Evolutionary conservation across 129 eudicot genomes (phyloP).

Genomic region (Centaurea solstitialis): DNA sequence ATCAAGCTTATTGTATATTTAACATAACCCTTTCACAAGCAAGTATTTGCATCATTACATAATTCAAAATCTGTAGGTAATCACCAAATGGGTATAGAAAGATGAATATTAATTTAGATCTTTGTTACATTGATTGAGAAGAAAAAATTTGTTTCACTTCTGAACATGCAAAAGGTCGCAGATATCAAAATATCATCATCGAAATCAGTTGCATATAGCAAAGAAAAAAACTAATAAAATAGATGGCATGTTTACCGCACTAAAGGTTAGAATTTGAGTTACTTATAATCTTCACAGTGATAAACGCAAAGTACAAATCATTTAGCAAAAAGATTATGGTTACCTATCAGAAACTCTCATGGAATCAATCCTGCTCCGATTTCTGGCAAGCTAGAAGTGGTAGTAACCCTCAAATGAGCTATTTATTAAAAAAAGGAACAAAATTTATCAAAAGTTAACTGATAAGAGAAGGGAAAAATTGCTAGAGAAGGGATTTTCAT

Average conservation of each 20-base stretch:
- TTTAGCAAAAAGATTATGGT: too few species aligned
- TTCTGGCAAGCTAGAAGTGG: too few species aligned
- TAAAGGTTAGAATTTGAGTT: slow-evolving; percentile 1
- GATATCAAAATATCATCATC: background rate
- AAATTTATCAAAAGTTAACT: too few species aligned
- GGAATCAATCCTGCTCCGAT: too few species aligned
- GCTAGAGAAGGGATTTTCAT: too few species aligned
- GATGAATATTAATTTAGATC: background rate
- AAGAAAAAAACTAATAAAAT: background rate
- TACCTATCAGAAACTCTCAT: too few species aligned
- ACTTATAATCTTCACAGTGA: background rate
- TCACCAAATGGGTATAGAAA: background rate
- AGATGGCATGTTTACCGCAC: background rate
- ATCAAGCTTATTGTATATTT: too few species aligned
- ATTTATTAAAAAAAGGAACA: too few species aligned
- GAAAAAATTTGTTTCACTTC: background rate
- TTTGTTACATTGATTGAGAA: background rate
- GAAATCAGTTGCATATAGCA: background rate
- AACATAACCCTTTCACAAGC: background rate
- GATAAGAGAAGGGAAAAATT: too few species aligned
- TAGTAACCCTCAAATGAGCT: too few species aligned
- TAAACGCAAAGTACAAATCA: too few species aligned
- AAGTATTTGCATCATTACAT: background rate
- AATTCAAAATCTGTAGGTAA: background rate
- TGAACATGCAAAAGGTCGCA: background rate